Evolutionary conservation across 441 rosid genomes (phyloP).

Genomic region (Aquilaria agallochum): DNA sequence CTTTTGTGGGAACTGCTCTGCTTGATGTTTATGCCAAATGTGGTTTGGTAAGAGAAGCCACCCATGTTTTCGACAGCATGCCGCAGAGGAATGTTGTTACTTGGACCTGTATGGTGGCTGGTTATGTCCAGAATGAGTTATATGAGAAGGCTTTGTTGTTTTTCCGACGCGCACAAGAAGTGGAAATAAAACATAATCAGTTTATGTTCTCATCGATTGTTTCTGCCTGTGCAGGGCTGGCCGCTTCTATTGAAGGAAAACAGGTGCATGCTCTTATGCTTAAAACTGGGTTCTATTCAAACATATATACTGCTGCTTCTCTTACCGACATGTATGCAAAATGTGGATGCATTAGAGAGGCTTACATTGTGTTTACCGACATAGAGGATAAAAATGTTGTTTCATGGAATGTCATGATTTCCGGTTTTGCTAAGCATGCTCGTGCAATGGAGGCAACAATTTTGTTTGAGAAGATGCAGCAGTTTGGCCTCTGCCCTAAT

Average conservation of each 20-base stretch:
- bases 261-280: slow-evolving; percentile 52
- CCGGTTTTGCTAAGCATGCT: slow-evolving; percentile 69
- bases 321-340: slow-evolving; percentile 79
- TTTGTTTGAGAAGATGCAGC: slow-evolving; percentile 86
- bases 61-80: slow-evolving; percentile 57
- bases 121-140: slow-evolving; percentile 61
- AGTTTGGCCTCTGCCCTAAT: slow-evolving; percentile 53
- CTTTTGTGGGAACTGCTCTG: slow-evolving; percentile 69
- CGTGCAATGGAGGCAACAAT: slow-evolving; percentile 54
- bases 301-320: slow-evolving; percentile 55
- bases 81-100: slow-evolving; percentile 59
- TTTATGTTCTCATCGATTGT: slow-evolving; percentile 60
- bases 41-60: slow-evolving; percentile 47
- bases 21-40: slow-evolving; percentile 76
- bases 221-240: slow-evolving; percentile 62
- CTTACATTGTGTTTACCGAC: slow-evolving; percentile 43
- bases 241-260: slow-evolving; percentile 60
- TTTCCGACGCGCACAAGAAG: slow-evolving; percentile 33
- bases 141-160: slow-evolving; percentile 64
- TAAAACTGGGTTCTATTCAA: slow-evolving; percentile 52
- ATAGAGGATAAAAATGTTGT: slow-evolving; percentile 43
- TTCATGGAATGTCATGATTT: slow-evolving; percentile 71
- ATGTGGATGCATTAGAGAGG: slow-evolving; percentile 62
- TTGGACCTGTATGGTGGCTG: slow-evolving; percentile 85
- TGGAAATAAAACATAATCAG: slow-evolving; percentile 43